Conservation (phyloP, 192 early-diverging fungal species). For the Linnemannia elongata region DNA sequence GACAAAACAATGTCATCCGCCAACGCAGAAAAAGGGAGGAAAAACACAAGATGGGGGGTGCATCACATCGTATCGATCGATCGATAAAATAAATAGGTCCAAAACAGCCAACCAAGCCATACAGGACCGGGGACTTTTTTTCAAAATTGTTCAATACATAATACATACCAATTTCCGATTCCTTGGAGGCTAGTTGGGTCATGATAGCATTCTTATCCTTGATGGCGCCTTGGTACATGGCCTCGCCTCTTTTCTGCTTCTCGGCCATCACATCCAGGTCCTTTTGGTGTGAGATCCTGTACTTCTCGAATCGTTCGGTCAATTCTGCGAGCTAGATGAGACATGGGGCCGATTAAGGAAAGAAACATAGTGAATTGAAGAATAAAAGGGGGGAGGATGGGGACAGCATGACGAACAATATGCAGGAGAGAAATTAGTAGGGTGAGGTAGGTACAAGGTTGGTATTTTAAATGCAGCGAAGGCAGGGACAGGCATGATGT, state of each 20-base stretch:
- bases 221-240: slow-evolving; percentile 42
- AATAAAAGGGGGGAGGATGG: background rate
- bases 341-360: background rate
- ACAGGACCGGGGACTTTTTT: no score
- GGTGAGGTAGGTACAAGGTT: background rate
- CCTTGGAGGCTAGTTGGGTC: slow-evolving; percentile 41
- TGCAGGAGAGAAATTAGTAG: background rate
- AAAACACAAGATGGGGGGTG: background rate
- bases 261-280: slow-evolving; percentile 37
- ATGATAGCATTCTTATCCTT: slow-evolving; percentile 49
- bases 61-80: background rate
- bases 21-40: background rate
- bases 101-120: background rate
- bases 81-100: background rate
- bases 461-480: background rate
- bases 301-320: slow-evolving; percentile 48
- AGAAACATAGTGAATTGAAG: background rate
- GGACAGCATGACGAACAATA: background rate
- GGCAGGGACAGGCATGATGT: background rate
- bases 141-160: background rate
- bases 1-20: background rate
- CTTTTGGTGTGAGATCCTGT: slow-evolving; percentile 31
- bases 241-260: slow-evolving; percentile 42
- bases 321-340: slow-evolving; percentile 32
- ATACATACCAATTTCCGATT: slow-evolving; percentile 45